A percentile compares a stretch with the other conserved stretches of the same genome.
phyloP scores from a whole-genome alignment of 2,329 filamentous ascomycete species.

The Pseudopithomyces maydicus region DNA sequence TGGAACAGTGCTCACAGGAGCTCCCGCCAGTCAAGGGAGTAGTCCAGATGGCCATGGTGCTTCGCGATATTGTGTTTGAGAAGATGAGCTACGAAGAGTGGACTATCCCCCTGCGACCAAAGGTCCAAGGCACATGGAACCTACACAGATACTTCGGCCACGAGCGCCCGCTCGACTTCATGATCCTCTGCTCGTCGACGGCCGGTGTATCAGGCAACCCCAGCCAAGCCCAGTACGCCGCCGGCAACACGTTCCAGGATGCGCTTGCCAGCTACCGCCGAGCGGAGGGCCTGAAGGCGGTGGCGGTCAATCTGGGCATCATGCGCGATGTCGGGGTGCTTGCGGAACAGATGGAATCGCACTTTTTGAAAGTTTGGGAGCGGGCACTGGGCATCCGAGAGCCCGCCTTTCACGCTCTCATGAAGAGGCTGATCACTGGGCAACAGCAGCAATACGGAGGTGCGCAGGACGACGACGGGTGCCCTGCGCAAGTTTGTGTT shows the following conservation, averaged over 20 bases:
- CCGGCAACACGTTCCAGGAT: constrained; percentile 31
- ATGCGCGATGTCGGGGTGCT: constrained; percentile 20
- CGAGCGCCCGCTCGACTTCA: constrained; percentile 24
- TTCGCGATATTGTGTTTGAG: constrained; percentile 19
- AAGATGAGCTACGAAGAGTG: constrained; percentile 22
- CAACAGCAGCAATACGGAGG: not conserved
- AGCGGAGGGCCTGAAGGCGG: constrained; percentile 14
- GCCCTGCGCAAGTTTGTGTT: not conserved
- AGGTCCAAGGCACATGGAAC: constrained; percentile 42
- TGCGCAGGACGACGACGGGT: not conserved
- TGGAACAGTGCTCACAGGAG: not conserved
- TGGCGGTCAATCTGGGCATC: constrained; percentile 21
- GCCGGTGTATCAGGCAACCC: constrained; percentile 23
- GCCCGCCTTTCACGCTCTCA: not conserved
- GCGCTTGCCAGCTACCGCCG: constrained; percentile 25
- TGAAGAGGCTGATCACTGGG: not conserved
- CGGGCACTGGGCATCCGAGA: not conserved
- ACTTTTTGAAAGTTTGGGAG: not conserved
- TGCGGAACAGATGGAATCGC: constrained; percentile 11
- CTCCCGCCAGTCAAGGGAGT: constrained; percentile 14
- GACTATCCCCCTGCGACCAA: constrained; percentile 20
- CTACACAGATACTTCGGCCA: constrained; percentile 23
- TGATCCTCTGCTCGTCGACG: constrained; percentile 25
- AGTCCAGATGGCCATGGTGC: constrained; percentile 15
- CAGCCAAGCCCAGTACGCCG: constrained; percentile 30